Evolutionary conservation across 371 early-diverging fungal genomes (phyloP).

Genomic region (Choanephora cucurbitarum): DNA sequence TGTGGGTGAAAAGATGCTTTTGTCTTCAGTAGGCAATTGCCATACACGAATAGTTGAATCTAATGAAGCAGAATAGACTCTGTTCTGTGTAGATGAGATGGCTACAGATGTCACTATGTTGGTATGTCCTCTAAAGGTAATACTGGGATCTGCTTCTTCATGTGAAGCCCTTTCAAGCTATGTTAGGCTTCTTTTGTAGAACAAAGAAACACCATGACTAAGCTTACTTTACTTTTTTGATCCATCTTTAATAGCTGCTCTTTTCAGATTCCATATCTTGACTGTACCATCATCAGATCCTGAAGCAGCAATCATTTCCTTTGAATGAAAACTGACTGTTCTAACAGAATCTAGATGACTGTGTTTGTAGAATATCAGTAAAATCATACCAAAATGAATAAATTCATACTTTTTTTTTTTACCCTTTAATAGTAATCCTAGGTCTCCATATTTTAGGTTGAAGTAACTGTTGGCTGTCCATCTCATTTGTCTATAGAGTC

Average conservation of each 20-base stretch:
- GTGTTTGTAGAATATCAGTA: no score
- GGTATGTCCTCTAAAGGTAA: constrained; percentile 83
- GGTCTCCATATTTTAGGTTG: constrained; percentile 62
- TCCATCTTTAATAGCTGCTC: constrained; percentile 39
- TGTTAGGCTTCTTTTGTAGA: no score
- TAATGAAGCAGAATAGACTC: constrained; percentile 72
- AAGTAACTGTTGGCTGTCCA: constrained; percentile 21
- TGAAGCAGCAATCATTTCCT: constrained; percentile 62
- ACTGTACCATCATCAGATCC: constrained; percentile 87
- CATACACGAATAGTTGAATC: constrained; percentile 80
- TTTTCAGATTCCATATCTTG: constrained; percentile 73
- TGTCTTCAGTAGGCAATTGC: constrained; percentile 64
- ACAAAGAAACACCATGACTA: no score
- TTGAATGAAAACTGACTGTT: constrained; percentile 69
- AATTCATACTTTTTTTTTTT: constrained; percentile 8
- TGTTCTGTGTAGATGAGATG: constrained; percentile 59
- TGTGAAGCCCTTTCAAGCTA: constrained; percentile 31
- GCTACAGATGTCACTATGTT: constrained; percentile 69
- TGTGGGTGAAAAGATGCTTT: constrained; percentile 55
- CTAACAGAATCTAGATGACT: constrained; percentile 86
- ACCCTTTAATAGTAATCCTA: constrained; percentile 64
- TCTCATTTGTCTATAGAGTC: constrained; percentile 24
- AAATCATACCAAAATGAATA: no score
- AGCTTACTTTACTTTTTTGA: constrained; percentile 48
- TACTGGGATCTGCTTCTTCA: constrained; percentile 70